Conservation (phyloP, 2,329 filamentous ascomycete genomes). For the Alternaria hordeiaustralica region DNA sequence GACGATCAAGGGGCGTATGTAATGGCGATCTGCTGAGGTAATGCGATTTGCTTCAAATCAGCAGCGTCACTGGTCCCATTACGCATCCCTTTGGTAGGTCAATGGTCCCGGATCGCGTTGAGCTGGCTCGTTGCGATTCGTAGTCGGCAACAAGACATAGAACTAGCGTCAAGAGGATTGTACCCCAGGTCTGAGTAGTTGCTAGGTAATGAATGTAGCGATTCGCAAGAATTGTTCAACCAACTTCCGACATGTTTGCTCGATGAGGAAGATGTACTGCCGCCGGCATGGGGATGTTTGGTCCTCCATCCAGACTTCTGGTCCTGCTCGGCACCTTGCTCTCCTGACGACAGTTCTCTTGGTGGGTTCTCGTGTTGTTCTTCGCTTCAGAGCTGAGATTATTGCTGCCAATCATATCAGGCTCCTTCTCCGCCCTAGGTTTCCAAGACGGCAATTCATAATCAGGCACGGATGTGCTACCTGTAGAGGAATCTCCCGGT, state of each 20-base stretch:
- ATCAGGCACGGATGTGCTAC: slow-evolving; percentile 2
- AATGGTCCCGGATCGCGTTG: background rate
- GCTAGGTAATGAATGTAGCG: background rate
- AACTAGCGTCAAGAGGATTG: background rate
- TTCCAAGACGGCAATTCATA: background rate
- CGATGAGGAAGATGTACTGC: background rate
- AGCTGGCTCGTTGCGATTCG: background rate
- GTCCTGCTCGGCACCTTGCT: background rate
- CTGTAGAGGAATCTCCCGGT: slow-evolving; percentile 15
- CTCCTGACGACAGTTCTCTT: background rate
- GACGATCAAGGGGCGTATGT: background rate
- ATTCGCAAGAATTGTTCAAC: background rate
- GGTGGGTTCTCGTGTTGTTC: too few species aligned
- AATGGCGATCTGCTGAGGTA: background rate
- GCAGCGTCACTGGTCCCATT: background rate
- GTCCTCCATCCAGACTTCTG: background rate
- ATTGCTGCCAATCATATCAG: background rate
- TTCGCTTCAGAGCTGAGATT: background rate
- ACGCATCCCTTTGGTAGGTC: background rate
- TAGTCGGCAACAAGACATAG: background rate
- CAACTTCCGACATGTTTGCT: background rate
- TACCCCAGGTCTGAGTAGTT: background rate
- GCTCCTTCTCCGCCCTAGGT: background rate
- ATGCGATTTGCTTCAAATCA: background rate
- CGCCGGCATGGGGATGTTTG: background rate